phyloP scores from a whole-genome alignment of 257 asterid species.

The Forsythia suspensa region DNA sequence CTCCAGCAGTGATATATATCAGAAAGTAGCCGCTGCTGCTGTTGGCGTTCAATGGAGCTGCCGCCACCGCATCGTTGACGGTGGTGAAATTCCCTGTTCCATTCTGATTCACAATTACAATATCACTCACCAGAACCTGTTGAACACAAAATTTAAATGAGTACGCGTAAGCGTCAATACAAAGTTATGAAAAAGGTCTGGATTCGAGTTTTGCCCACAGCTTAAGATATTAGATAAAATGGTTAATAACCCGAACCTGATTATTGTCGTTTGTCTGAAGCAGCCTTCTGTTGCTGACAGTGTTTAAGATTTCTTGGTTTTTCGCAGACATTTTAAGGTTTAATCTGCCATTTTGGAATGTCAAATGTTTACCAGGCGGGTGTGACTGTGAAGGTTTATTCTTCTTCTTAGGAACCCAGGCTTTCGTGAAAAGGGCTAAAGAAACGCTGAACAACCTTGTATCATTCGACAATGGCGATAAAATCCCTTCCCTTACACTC shows the following conservation, averaged over 20 bases:
- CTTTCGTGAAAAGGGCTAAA: conserved; percentile 56
- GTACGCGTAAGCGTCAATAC: neutral
- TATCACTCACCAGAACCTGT: conserved; percentile 42
- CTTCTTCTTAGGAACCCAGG: conserved; percentile 54
- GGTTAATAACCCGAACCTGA: conserved; percentile 34
- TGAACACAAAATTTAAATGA: neutral
- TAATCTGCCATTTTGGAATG: conserved; percentile 32
- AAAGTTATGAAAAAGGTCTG: too few species aligned
- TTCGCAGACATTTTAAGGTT: conserved; percentile 44
- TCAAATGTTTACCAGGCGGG: neutral
- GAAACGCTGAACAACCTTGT: conserved; percentile 68
- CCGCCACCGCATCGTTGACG: conserved; percentile 59
- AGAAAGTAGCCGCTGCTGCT: conserved; percentile 51
- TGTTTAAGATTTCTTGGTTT: conserved; percentile 33
- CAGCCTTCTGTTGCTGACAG: conserved; percentile 42
- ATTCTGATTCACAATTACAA: conserved; percentile 58
- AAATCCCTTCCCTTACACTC: conserved; percentile 51
- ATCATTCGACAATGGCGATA: conserved; percentile 51
- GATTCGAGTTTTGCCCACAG: neutral
- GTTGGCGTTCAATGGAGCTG: conserved; percentile 56
- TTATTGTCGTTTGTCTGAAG: conserved; percentile 34
- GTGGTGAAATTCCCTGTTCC: conserved; percentile 59
- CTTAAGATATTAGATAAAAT: neutral
- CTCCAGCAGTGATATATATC: conserved; percentile 57
- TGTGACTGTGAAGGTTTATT: conserved; percentile 1